phyloP scores from a whole-genome alignment of 257 asterid genomes.

The Jaltomata sinuosa region DNA sequence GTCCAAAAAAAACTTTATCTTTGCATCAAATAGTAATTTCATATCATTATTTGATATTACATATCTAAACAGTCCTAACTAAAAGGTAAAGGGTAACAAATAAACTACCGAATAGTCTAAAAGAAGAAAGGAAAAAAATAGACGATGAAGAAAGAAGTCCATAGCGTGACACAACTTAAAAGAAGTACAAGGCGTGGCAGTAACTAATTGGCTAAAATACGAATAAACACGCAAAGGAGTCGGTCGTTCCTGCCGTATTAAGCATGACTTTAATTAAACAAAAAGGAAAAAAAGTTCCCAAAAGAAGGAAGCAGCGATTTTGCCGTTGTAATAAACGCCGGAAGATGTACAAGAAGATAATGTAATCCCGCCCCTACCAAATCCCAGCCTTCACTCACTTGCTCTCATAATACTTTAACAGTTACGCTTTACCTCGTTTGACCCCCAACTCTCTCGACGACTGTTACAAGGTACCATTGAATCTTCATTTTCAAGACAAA shows the following conservation, averaged over 20 bases:
- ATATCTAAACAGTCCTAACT: too few relatives aligned
- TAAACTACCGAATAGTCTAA: too few relatives aligned
- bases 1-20: too few relatives aligned
- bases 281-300: not conserved
- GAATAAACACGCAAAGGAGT: not conserved
- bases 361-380: not conserved
- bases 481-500: not conserved
- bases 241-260: not conserved
- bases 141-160: not conserved
- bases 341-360: not conserved
- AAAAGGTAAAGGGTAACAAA: too few relatives aligned
- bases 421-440: not conserved
- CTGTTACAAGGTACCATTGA: not conserved
- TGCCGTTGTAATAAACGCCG: not conserved
- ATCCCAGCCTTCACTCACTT: not conserved
- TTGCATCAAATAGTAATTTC: too few relatives aligned
- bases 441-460: not conserved
- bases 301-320: not conserved
- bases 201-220: not conserved
- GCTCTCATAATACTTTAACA: not conserved
- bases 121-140: too few relatives aligned
- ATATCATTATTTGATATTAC: too few relatives aligned
- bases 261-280: not conserved
- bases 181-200: not conserved
- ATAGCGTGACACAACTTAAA: not conserved